Evolutionary conservation across 768 basidiomycete species (phyloP), one percentile per base, ranked within the genome.

Genomic region (Leccinum boreale): DNA sequence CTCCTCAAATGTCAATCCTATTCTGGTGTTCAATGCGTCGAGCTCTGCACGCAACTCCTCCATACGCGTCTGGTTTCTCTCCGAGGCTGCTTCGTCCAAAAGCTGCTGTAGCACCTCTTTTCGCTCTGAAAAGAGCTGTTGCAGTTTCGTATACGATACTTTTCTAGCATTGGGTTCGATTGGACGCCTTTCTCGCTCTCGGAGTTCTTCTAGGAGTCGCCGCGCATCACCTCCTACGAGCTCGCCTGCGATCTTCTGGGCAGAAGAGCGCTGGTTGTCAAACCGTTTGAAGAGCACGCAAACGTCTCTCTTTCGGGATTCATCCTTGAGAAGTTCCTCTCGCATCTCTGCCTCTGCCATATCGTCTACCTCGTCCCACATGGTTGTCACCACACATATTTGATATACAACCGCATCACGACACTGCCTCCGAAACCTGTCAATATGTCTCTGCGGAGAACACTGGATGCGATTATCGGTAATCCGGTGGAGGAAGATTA

Each of bases 331-430:
- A 31, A 23, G 10, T 11, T 9, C 5, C n/a, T 60, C 59, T 47
- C 52, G 36, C 19, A 4, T 24, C 26, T 39, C 52, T 10, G 52
- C 59, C 12, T 53, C 57, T 6, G 1, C 26, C 9, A 8, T 26
- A 36, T 53, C 42, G 15, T 19, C 36, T 12, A 53, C 52, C 6
- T 53, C 36, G 57, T 60, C 58, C 56, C 59, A 59, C 59, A 60
- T 54, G 7, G 59, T 54, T 28, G 58, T 61, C 23, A 55, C 42
- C 1, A 61, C 35, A 36, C 59, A 61, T 45, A 54, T 52, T 10
- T 23, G 52, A 53, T 42, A 26, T 12, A 59, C 33, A 10, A 17
- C 17, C 2, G 36, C 3, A 10, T 19, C 15, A 10, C 15, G 45
- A 29, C 57, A 53, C 14, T 46, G 39, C 10, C 29, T 53, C 11